These are phyloP conservation scores for Beauveria sp. DNA, from an alignment of 2,329 filamentous ascomycete species.

Conservation along the genomic window DNA sequence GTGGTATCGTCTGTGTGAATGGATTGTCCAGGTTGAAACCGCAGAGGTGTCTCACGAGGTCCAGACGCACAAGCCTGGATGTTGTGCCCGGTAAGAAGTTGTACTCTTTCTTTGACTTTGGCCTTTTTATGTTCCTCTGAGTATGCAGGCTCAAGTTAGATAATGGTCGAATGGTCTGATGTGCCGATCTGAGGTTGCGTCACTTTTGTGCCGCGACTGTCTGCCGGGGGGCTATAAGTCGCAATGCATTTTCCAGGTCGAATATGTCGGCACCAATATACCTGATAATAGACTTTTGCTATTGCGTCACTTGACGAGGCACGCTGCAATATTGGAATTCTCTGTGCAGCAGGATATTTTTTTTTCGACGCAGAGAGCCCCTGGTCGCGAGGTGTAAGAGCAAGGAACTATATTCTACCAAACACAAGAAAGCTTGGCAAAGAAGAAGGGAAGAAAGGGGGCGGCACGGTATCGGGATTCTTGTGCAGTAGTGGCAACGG, in stretches of 20 bases:
- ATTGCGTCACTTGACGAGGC: not conserved
- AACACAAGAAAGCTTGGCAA: not conserved
- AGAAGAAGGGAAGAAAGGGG: not conserved
- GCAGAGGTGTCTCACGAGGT: not conserved
- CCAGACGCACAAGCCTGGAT: not conserved
- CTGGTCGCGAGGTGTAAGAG: not conserved
- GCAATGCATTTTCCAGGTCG: not conserved
- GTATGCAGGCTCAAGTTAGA: not conserved
- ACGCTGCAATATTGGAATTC: not conserved
- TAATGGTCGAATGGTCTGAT: not conserved
- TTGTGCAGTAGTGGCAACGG: not conserved
- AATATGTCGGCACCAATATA: not conserved
- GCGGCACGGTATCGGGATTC: not conserved
- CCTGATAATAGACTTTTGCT: not conserved
- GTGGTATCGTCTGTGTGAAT: not conserved
- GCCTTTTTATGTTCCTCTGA: no score
- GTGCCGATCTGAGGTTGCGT: not conserved
- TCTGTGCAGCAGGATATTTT: not conserved
- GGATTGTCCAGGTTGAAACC: not conserved
- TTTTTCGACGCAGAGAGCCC: not conserved
- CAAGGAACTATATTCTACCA: not conserved
- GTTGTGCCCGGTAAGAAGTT: not conserved
- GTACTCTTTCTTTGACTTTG: not conserved
- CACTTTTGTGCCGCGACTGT: not conserved
- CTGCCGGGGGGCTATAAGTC: not conserved